Evolutionary conservation across 352 stramenopile genomes (phyloP).

Genomic region (Phytophthora litchii): DNA sequence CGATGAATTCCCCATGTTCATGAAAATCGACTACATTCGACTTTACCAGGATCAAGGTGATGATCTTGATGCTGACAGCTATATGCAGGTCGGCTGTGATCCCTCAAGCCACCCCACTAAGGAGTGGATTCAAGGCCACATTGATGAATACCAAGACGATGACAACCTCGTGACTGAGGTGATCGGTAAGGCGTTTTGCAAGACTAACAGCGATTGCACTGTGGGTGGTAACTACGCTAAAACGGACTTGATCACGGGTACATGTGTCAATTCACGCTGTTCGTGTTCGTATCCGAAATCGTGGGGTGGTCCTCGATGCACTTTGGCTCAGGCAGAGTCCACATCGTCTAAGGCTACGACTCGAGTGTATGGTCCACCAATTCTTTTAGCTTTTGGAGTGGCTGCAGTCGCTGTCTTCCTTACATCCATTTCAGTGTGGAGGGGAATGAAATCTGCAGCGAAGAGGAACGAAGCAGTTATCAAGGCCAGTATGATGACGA

Average conservation of each 20-base stretch:
- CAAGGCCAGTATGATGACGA: constrained; percentile 31
- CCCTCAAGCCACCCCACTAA: constrained; percentile 45
- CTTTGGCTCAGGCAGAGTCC: constrained; percentile 36
- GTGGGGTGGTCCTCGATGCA: constrained; percentile 65
- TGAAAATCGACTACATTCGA: constrained; percentile 89
- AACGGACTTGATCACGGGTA: constrained; percentile 40
- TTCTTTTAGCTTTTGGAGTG: constrained; percentile 32
- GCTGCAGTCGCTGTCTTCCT: constrained; percentile 33
- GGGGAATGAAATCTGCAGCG: constrained; percentile 17
- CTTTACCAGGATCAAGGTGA: constrained; percentile 78
- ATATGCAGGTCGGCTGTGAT: constrained; percentile 51
- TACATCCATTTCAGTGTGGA: constrained; percentile 39
- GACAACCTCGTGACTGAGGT: constrained; percentile 48
- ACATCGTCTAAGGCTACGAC: constrained; percentile 26
- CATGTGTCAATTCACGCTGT: constrained; percentile 51
- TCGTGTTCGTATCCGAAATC: constrained; percentile 46
- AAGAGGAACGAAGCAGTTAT: constrained; percentile 23
- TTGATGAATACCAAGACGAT: constrained; percentile 52
- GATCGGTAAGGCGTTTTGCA: constrained; percentile 46
- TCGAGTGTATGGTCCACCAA: constrained; percentile 40
- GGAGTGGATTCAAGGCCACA: constrained; percentile 47
- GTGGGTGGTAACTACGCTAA: constrained; percentile 39
- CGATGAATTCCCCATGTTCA: constrained; percentile 54
- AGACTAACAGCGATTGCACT: constrained; percentile 49
- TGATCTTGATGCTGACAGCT: constrained; percentile 32